phyloP scores from a whole-genome alignment of 305 asterid species.

The Withania somnifera region DNA sequence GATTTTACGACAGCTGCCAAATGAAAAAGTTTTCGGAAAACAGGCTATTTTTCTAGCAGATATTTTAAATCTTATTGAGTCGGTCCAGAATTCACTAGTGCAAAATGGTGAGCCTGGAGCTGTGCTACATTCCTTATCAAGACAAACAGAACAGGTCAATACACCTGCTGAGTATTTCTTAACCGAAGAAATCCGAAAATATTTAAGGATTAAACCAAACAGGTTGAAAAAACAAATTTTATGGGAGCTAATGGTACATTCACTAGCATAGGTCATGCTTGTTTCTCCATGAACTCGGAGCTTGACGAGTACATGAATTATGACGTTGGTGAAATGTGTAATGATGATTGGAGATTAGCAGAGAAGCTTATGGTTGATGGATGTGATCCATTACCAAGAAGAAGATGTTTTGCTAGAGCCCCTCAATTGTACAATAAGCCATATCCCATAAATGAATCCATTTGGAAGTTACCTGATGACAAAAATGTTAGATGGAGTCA shows the following conservation, averaged over 20 bases:
- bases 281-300: slow-evolving; percentile 36
- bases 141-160: neutral
- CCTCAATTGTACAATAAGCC: slow-evolving; percentile 41
- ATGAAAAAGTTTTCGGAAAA: slow-evolving; percentile 10
- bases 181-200: slow-evolving; percentile 46
- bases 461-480: slow-evolving; percentile 47
- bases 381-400: slow-evolving; percentile 57
- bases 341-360: slow-evolving; percentile 54
- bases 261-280: slow-evolving; percentile 53
- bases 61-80: slow-evolving; percentile 33
- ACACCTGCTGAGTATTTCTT: slow-evolving; percentile 26
- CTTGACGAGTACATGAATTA: slow-evolving; percentile 54
- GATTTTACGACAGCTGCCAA: slow-evolving; percentile 6
- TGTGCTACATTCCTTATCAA: neutral
- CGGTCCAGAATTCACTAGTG: slow-evolving; percentile 11
- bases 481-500: slow-evolving; percentile 45
- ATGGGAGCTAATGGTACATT: slow-evolving; percentile 55
- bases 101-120: neutral
- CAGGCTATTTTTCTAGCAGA: slow-evolving; percentile 45
- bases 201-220: slow-evolving; percentile 41
- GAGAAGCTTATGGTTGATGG: slow-evolving; percentile 49
- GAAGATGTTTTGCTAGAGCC: slow-evolving; percentile 44
- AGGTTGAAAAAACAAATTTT: slow-evolving; percentile 48
- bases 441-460: slow-evolving; percentile 26
- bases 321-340: slow-evolving; percentile 45